phyloP scores from a whole-genome alignment of 768 basidiomycete genomes.

The Calvatia gigantea region DNA sequence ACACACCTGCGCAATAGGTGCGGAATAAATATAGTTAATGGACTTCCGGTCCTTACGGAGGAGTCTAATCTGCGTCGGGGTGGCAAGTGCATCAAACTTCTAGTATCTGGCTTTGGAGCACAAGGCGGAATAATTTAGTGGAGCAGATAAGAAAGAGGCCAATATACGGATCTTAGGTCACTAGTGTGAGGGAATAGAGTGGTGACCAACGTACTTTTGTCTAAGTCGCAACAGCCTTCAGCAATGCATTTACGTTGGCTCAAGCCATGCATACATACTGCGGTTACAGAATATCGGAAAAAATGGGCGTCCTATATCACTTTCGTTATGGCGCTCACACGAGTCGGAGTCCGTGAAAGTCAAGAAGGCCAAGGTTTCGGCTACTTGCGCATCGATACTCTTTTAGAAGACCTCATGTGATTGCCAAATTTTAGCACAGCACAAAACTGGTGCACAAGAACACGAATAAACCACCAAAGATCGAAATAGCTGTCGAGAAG shows the following conservation, averaged over 20 bases:
- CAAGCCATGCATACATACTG: too few species aligned
- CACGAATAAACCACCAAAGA: neutral
- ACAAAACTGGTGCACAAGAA: too few species aligned
- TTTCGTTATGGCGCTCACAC: neutral
- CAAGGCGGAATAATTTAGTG: neutral
- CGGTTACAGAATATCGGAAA: too few species aligned
- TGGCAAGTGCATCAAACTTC: neutral
- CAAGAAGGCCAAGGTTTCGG: neutral
- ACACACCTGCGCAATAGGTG: neutral
- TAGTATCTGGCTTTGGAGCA: neutral
- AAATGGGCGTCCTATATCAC: too few species aligned
- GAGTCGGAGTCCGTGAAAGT: neutral
- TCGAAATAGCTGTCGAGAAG: neutral
- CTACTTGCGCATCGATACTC: neutral
- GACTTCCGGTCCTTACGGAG: slow-evolving; percentile 8
- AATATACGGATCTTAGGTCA: too few species aligned
- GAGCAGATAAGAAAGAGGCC: too few species aligned
- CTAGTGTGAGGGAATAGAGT: too few species aligned
- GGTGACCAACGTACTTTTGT: too few species aligned
- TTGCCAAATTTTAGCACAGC: neutral
- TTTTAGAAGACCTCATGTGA: neutral
- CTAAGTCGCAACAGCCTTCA: too few species aligned
- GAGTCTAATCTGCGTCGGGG: neutral
- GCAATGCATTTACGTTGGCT: too few species aligned
- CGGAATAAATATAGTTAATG: neutral